Percentiles rank a stretch among this genome's conserved stretches.
Evolutionary conservation across 2,329 filamentous ascomycete genomes (phyloP).

Genomic region (Paraconiothyrium sp.): DNA sequence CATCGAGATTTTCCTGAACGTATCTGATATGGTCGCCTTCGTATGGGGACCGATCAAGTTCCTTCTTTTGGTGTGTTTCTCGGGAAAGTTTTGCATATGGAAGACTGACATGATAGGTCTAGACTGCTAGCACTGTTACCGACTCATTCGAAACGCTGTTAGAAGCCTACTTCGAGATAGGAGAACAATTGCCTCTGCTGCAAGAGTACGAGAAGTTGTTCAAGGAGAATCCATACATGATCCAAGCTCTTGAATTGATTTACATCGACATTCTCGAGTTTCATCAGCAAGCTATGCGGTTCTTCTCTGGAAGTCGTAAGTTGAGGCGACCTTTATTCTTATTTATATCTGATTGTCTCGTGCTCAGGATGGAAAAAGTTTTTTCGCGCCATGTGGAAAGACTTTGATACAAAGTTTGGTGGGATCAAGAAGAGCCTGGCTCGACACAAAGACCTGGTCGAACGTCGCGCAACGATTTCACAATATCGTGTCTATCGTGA

Average conservation of each 20-base stretch:
- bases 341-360: conserved; percentile 12
- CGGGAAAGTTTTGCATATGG: background rate
- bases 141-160: conserved; percentile 51
- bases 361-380: conserved; percentile 30
- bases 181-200: conserved; percentile 51
- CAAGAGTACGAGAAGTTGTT: conserved; percentile 45
- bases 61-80: conserved; percentile 37
- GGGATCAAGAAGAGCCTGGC: conserved; percentile 38
- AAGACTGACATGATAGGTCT: background rate
- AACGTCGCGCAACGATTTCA: conserved; percentile 29
- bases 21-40: conserved; percentile 43
- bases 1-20: conserved; percentile 49
- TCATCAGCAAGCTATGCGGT: conserved; percentile 45
- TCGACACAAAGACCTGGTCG: conserved; percentile 38
- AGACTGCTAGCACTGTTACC: conserved; percentile 42
- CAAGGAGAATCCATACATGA: conserved; percentile 39
- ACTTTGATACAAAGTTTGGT: conserved; percentile 39
- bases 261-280: conserved; percentile 54
- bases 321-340: background rate
- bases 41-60: conserved; percentile 52
- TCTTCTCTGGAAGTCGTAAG: conserved; percentile 34
- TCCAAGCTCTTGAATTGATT: conserved; percentile 43
- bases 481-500: conserved; percentile 31
- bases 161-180: conserved; percentile 52
- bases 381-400: conserved; percentile 39